Evolutionary conservation across 1,139 yeast species (phyloP).

Genomic region (Pichia sp.): DNA sequence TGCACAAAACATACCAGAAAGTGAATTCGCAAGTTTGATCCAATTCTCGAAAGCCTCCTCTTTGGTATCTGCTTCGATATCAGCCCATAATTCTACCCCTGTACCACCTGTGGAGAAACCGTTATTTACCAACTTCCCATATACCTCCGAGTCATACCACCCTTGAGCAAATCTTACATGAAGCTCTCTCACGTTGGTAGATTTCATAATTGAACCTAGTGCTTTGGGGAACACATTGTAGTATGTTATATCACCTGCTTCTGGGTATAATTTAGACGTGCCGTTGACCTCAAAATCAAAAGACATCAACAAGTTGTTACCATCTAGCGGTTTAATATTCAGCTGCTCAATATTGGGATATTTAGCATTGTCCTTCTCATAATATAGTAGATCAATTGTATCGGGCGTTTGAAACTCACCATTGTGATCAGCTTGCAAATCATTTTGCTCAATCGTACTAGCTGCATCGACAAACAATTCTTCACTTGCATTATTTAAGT

Average conservation of each 20-base stretch:
- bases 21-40: constrained; percentile 62
- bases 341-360: constrained; percentile 55
- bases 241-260: constrained; percentile 33
- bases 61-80: constrained; percentile 56
- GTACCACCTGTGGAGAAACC: constrained; percentile 84
- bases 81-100: constrained; percentile 92
- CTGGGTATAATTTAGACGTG: constrained; percentile 28
- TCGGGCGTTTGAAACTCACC: no score
- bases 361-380: no score
- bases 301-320: constrained; percentile 59
- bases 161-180: constrained; percentile 90
- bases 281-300: constrained; percentile 63
- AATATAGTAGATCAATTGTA: no score
- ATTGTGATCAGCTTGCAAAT: no score
- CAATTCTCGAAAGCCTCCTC: constrained; percentile 58
- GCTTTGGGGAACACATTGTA: constrained; percentile 76
- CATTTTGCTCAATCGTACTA: no score
- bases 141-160: constrained; percentile 85
- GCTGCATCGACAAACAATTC: no score
- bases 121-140: constrained; percentile 76
- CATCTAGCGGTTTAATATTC: constrained; percentile 58
- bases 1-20: constrained; percentile 94
- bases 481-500: no score
- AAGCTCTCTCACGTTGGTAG: constrained; percentile 63
- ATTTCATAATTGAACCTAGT: constrained; percentile 67